These are phyloP conservation scores for Boletus coccyginus DNA, from an alignment of 768 basidiomycete genomes.

Conservation along the genomic window DNA sequence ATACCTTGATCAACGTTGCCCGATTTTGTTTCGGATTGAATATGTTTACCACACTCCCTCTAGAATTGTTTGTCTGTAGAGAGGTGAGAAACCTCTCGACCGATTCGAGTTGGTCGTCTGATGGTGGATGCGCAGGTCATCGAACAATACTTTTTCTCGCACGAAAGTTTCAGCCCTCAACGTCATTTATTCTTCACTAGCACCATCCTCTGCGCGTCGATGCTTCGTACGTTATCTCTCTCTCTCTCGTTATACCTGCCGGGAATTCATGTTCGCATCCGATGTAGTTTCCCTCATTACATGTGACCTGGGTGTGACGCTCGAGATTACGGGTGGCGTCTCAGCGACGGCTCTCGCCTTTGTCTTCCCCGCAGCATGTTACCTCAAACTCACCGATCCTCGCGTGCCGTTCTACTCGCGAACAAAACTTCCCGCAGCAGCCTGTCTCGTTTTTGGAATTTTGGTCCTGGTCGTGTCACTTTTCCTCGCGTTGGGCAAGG, in stretches of 20 bases:
- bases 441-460: slow-evolving; percentile 71
- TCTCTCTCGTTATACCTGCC: not conserved
- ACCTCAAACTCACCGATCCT: slow-evolving; percentile 66
- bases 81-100: slow-evolving; percentile 52
- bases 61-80: slow-evolving; percentile 96
- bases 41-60: slow-evolving; percentile 97
- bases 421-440: slow-evolving; percentile 69
- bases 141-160: slow-evolving; percentile 94
- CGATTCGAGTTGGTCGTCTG: not conserved
- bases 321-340: slow-evolving; percentile 97
- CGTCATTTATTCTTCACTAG: slow-evolving; percentile 92
- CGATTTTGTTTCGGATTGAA: slow-evolving; percentile 92
- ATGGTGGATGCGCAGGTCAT: slow-evolving; percentile 58
- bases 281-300: slow-evolving; percentile 81
- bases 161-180: slow-evolving; percentile 75
- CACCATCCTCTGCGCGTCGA: slow-evolving; percentile 73
- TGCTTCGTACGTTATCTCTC: slow-evolving; percentile 58
- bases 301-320: slow-evolving; percentile 96
- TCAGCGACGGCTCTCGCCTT: slow-evolving; percentile 90
- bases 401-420: slow-evolving; percentile 63
- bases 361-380: slow-evolving; percentile 89
- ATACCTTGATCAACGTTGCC: slow-evolving; percentile 92
- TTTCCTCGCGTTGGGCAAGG: slow-evolving; percentile 71
- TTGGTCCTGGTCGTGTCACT: slow-evolving; percentile 78
- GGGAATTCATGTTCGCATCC: not conserved